A percentile compares a stretch with the other conserved stretches of the same genome.
Conservation (phyloP, 306 rosid species). For the Castanea sativa region DNA sequence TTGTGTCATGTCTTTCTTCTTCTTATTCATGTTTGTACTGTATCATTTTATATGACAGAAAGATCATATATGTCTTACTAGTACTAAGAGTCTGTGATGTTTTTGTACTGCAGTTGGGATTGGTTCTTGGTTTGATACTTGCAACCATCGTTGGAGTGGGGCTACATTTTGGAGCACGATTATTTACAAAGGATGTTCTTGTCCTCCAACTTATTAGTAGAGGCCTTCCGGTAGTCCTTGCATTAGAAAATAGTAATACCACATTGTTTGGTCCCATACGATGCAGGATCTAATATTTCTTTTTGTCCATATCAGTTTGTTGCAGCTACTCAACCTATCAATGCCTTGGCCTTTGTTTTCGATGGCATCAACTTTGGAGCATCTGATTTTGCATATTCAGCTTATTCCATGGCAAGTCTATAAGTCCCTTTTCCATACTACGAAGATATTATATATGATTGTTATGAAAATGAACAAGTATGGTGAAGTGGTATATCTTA, state of each 20-base stretch:
- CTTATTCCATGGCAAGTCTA: conserved; percentile 79
- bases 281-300: conserved; percentile 18
- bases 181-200: conserved; percentile 64
- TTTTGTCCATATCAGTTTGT: conserved; percentile 59
- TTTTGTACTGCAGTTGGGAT: conserved; percentile 64
- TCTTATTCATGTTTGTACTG: not conserved
- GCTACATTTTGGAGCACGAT: conserved; percentile 66
- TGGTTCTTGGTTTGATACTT: conserved; percentile 71
- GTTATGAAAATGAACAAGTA: not conserved
- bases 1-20: not conserved
- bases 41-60: not conserved
- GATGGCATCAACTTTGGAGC: conserved; percentile 99
- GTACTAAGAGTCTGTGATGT: not conserved
- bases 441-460: not conserved
- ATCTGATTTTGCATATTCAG: conserved; percentile 96
- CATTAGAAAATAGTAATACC: conserved; percentile 2
- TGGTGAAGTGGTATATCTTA: not conserved
- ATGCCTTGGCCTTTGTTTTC: conserved; percentile 86
- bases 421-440: conserved; percentile 8
- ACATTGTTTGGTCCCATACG: conserved; percentile 4
- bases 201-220: conserved; percentile 68
- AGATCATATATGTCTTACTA: not conserved
- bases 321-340: conserved; percentile 89
- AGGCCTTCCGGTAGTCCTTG: conserved; percentile 74
- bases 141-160: conserved; percentile 74